A percentile compares a stretch with the other conserved stretches of the same genome.
These are phyloP conservation scores for Ensete glaucum DNA, from an alignment of 176 grass and related monocot species.

Conservation along the genomic window DNA sequence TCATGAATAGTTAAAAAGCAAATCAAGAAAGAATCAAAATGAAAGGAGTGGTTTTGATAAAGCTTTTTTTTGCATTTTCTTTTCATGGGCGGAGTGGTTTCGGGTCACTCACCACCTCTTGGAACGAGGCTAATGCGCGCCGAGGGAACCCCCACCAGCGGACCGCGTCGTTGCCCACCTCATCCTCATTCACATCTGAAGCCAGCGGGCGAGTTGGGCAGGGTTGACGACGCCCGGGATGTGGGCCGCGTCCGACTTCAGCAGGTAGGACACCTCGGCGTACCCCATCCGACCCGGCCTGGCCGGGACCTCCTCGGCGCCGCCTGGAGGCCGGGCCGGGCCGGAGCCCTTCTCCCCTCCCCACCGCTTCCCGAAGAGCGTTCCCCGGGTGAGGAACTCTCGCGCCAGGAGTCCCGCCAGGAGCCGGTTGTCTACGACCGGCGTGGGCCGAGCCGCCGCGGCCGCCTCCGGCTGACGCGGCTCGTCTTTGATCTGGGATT, in stretches of 20 bases:
- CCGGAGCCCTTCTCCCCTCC: slow-evolving; percentile 9
- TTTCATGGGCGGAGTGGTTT: no score
- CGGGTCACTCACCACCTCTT: no score
- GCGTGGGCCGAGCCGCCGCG: not conserved
- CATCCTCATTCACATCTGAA: slow-evolving; percentile 35
- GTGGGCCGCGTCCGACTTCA: slow-evolving; percentile 42
- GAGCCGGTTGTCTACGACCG: slow-evolving; percentile 37
- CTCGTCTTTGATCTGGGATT: not conserved
- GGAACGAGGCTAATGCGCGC: no score
- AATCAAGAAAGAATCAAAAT: no score
- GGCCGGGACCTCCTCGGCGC: not conserved
- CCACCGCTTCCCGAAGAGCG: slow-evolving; percentile 45
- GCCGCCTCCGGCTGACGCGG: not conserved
- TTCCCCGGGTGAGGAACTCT: slow-evolving; percentile 68
- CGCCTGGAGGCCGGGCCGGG: not conserved
- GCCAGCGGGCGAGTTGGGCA: slow-evolving; percentile 63
- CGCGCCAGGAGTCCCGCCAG: slow-evolving; percentile 72
- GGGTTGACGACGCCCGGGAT: slow-evolving; percentile 79
- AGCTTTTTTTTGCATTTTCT: no score
- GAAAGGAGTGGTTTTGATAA: no score
- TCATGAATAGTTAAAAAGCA: no score
- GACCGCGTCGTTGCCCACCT: not conserved
- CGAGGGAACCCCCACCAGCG: not conserved
- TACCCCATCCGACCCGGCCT: slow-evolving; percentile 32
- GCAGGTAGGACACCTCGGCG: slow-evolving; percentile 44